Conservation (phyloP, 2,329 filamentous ascomycete species). For the Aspergillus novofumigatus region DNA sequence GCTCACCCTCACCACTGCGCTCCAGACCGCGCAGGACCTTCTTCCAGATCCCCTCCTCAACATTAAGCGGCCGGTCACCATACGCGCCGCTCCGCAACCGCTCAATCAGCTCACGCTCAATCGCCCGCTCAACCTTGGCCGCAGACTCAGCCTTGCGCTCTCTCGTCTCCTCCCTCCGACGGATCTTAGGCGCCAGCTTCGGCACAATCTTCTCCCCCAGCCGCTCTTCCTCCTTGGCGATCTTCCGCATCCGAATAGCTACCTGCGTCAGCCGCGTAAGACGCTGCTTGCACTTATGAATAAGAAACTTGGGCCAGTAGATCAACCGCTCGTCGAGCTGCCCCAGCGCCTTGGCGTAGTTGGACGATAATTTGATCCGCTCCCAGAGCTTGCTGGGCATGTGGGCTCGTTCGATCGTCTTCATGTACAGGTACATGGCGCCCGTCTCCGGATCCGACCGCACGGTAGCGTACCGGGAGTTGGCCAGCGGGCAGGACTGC, state of each 20-base stretch:
- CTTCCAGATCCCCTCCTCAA: slow-evolving; percentile 94
- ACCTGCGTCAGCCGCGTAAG: slow-evolving; percentile 91
- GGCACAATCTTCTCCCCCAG: slow-evolving; percentile 85
- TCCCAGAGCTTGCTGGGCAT: slow-evolving; percentile 93
- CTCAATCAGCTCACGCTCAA: slow-evolving; percentile 92
- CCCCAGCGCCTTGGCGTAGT: slow-evolving; percentile 84
- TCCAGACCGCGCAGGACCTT: slow-evolving; percentile 91
- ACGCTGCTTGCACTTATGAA: slow-evolving; percentile 95
- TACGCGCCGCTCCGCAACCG: slow-evolving; percentile 87
- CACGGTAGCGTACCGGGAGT: slow-evolving; percentile 88
- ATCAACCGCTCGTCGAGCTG: slow-evolving; percentile 82
- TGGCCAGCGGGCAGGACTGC: slow-evolving; percentile 85
- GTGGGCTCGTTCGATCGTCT: slow-evolving; percentile 84
- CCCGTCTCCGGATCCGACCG: slow-evolving; percentile 76
- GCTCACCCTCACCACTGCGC: slow-evolving; percentile 73
- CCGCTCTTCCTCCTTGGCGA: slow-evolving; percentile 84
- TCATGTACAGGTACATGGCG: slow-evolving; percentile 92
- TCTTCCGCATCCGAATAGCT: slow-evolving; percentile 67
- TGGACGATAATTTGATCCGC: slow-evolving; percentile 79
- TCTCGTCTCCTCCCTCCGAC: slow-evolving; percentile 68
- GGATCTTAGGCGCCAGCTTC: slow-evolving; percentile 86
- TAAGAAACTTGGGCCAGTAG: slow-evolving; percentile 91
- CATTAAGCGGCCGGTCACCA: slow-evolving; percentile 89
- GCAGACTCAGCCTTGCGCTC: slow-evolving; percentile 74
- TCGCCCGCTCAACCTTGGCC: slow-evolving; percentile 91